phyloP scores from a whole-genome alignment of 208 protist genomes.

The Leishmania mexicana region DNA sequence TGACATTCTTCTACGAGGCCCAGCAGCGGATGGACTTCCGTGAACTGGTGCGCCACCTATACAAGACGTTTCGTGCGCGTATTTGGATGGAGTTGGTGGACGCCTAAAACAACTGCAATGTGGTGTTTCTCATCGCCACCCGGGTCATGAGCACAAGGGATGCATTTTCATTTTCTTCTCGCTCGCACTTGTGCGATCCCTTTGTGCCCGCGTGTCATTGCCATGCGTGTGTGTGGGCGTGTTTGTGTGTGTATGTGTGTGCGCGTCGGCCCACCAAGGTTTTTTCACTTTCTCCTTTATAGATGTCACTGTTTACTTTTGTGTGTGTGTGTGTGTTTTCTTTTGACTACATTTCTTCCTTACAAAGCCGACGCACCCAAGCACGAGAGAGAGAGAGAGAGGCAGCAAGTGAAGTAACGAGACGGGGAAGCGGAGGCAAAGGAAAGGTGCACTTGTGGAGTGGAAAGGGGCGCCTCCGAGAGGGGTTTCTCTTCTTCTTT shows the following conservation, averaged over 20 bases:
- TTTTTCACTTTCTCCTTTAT: background rate
- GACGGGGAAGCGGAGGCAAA: background rate
- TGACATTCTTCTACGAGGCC: conserved; percentile 92
- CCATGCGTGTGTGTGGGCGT: background rate
- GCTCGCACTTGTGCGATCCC: background rate
- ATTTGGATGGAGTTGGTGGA: conserved; percentile 93
- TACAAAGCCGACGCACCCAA: background rate
- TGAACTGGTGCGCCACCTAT: conserved; percentile 87
- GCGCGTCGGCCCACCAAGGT: background rate
- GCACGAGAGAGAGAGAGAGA: background rate
- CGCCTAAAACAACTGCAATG: conserved; percentile 8
- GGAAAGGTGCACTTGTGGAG: background rate
- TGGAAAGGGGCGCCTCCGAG: too few relatives aligned
- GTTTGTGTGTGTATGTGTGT: background rate
- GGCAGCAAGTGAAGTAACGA: background rate
- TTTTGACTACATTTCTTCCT: conserved; percentile 2
- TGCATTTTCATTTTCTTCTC: background rate
- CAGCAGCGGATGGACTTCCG: conserved; percentile 91
- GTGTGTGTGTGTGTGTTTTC: background rate
- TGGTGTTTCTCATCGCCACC: background rate
- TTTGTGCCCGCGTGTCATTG: background rate
- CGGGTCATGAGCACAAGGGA: background rate
- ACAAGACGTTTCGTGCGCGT: conserved; percentile 86
- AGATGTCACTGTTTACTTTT: background rate
- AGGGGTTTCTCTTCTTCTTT: too few relatives aligned